These are phyloP conservation scores for Nitzschia sp. DNA, from an alignment of 108 stramenopile species.

Conservation along the genomic window DNA sequence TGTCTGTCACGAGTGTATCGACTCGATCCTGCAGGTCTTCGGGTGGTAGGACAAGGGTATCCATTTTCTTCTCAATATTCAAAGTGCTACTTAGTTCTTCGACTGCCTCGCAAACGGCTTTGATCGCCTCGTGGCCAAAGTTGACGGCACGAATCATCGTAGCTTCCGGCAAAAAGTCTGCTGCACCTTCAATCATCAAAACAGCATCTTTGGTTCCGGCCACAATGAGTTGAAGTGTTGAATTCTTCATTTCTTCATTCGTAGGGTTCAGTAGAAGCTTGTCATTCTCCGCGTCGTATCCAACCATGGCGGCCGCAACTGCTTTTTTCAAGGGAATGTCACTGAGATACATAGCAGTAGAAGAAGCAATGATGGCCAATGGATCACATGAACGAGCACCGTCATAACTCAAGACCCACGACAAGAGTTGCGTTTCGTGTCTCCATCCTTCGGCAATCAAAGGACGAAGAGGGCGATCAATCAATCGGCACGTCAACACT, in stretches of 20 bases:
- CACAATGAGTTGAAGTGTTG: conserved; percentile 66
- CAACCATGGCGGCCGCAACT: conserved; percentile 84
- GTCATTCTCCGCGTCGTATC: conserved; percentile 48
- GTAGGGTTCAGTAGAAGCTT: conserved; percentile 76
- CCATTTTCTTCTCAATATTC: conserved; percentile 63
- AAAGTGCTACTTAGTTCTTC: conserved; percentile 59
- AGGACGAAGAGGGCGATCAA: conserved; percentile 94
- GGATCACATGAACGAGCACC: conserved; percentile 68
- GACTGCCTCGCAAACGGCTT: conserved; percentile 71
- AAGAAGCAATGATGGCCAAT: conserved; percentile 70
- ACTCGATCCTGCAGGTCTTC: conserved; percentile 63
- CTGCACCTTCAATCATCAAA: conserved; percentile 94
- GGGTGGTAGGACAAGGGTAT: conserved; percentile 44
- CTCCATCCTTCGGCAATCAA: conserved; percentile 89
- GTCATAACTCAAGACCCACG: conserved; percentile 91
- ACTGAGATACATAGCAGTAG: conserved; percentile 71
- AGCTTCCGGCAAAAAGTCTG: conserved; percentile 88
- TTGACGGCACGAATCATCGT: conserved; percentile 82
- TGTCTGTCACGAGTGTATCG: conserved; percentile 51
- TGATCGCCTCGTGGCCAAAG: conserved; percentile 83
- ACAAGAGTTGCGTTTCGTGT: conserved; percentile 93
- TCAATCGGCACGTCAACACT: conserved; percentile 88
- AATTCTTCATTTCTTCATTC: conserved; percentile 63
- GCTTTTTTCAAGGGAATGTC: conserved; percentile 74
- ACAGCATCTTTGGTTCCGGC: conserved; percentile 91